Evolutionary conservation across 2,329 filamentous ascomycete genomes (phyloP), one percentile per base, ranked within the genome.

Genomic region (Uncinocarpus reesii): DNA sequence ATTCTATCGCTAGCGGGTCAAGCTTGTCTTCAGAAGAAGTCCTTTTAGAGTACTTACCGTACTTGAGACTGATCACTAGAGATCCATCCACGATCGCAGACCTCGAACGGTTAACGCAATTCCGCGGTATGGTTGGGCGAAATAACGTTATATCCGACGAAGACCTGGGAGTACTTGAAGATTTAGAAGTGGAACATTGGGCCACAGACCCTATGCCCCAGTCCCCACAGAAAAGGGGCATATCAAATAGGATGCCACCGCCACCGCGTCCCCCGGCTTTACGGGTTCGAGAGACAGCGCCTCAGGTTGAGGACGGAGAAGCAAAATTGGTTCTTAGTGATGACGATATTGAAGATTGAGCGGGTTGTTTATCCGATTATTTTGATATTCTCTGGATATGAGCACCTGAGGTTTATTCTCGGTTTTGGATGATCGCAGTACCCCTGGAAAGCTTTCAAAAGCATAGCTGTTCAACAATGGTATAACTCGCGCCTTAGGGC

Each of bases 21-120:
- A 64, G 65, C 61, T 54, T 65, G 46, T 59, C 65, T 15, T 62
- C 65, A 2, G 55, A 58, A 37, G 67, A 70, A 43, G 47, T 64
- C 8, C 51, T 95, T 0, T 76, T 95, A 20, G 86, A 96, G 55
- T 80, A 87, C 7, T 74, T 98, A 0, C 92, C 92, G 0, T 96
- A 94, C 64, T 80, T 92, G 72, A 74, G 81, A 1, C 75, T 78
- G 43, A 85, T 95, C 32, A 52, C 59, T 65, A 56, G 59, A 48
- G 58, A 59, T 48, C 51, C 55, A 40, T 44, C 64, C 35, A 61
- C 70, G 20, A 65, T 76, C 1, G 72, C 70, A 43, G 78, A 83
- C 16, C 71, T 89, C 7, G 79, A 83, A 48, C 81, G 76, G 57
- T 76, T 93, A 6, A 81, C 81, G 0, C 74, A 75, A 2, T 84